A percentile compares a stretch with the other conserved stretches of the same genome.
phyloP scores from a whole-genome alignment of 2,329 filamentous ascomycete genomes.

The Alternaria panax region DNA sequence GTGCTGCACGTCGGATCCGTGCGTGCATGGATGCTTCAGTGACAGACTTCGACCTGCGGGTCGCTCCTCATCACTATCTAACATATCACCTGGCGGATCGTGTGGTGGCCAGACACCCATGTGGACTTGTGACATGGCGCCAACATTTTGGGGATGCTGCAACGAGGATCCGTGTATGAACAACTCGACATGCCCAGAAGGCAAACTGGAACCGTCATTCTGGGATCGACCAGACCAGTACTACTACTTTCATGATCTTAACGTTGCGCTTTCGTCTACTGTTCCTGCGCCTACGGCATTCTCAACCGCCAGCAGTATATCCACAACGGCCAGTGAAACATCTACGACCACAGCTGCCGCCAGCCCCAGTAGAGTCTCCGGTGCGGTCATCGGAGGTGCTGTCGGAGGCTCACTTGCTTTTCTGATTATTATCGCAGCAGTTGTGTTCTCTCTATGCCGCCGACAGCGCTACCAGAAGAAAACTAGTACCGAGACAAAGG shows the following conservation, averaged over 20 bases:
- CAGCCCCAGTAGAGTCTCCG: neutral
- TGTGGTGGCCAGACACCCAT: conserved; percentile 37
- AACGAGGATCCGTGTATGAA: conserved; percentile 43
- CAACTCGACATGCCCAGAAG: conserved; percentile 32
- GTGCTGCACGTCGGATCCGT: conserved; percentile 48
- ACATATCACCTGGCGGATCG: conserved; percentile 36
- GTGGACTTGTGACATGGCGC: conserved; percentile 45
- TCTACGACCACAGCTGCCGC: neutral
- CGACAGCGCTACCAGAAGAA: neutral
- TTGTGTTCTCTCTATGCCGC: neutral
- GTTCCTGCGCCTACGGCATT: neutral
- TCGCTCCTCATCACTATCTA: conserved; percentile 38
- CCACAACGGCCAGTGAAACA: neutral
- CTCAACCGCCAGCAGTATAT: neutral
- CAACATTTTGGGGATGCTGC: conserved; percentile 49
- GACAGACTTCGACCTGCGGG: conserved; percentile 37
- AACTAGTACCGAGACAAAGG: neutral
- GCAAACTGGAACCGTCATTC: conserved; percentile 31
- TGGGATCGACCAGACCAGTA: conserved; percentile 23
- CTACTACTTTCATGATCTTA: conserved; percentile 20
- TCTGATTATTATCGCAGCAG: neutral
- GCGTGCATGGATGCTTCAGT: conserved; percentile 42
- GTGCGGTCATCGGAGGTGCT: neutral
- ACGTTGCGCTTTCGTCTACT: conserved; percentile 2
- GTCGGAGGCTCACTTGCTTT: neutral